phyloP scores from a whole-genome alignment of 345 rosid genomes.

The Hibiscus mutabilis region DNA sequence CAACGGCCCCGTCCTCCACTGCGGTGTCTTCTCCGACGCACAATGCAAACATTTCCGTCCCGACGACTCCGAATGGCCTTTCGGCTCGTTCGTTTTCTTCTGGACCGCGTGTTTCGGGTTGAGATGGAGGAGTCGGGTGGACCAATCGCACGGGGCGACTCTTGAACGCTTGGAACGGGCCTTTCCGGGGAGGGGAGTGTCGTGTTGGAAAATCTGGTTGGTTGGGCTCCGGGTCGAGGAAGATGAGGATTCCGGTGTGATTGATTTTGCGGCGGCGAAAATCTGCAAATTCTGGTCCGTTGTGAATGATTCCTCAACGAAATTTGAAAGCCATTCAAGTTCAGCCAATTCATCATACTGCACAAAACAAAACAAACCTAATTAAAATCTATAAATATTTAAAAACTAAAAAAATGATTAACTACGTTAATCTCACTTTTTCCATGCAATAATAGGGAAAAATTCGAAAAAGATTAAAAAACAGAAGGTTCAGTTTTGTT shows the following conservation, averaged over 20 bases:
- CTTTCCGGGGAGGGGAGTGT: conserved; percentile 47
- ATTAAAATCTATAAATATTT: too few relatives aligned
- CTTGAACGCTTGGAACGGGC: conserved; percentile 57
- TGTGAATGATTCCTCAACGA: conserved; percentile 68
- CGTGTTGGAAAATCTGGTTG: conserved; percentile 32
- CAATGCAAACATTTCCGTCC: conserved; percentile 58
- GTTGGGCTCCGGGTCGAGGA: conserved; percentile 28
- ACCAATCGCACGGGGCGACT: too few relatives aligned
- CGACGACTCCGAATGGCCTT: conserved; percentile 1
- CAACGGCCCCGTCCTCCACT: conserved; percentile 76
- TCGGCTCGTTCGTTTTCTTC: conserved; percentile 22
- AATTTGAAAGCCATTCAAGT: conserved; percentile 79
- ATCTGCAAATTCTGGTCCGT: conserved; percentile 30
- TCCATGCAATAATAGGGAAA: not conserved
- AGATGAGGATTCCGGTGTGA: conserved; percentile 44
- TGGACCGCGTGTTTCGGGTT: too few relatives aligned
- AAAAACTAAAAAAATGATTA: too few relatives aligned
- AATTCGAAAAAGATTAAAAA: not conserved
- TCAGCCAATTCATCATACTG: conserved; percentile 71
- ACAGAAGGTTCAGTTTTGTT: too few relatives aligned
- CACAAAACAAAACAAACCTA: not conserved
- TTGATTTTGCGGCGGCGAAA: conserved; percentile 35
- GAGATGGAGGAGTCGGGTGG: too few relatives aligned
- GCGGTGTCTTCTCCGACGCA: conserved; percentile 64
- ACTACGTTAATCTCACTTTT: not conserved